These are phyloP conservation scores for Isoetes taiwanensis DNA, from an alignment of 75 land plant species.

Conservation along the genomic window DNA sequence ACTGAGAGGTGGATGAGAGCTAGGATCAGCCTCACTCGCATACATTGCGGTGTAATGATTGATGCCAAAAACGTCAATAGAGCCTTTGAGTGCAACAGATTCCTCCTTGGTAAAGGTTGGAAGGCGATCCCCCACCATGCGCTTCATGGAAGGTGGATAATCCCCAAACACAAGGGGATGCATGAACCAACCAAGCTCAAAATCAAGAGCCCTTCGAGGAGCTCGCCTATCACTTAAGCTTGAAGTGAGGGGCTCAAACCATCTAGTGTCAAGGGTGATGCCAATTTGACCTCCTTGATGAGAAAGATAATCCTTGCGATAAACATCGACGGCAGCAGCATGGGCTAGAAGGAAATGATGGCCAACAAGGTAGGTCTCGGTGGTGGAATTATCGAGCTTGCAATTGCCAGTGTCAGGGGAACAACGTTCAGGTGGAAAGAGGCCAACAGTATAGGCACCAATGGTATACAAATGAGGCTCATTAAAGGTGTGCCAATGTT, in stretches of 20 bases:
- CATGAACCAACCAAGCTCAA: conserved; percentile 1
- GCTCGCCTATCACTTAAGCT: background rate
- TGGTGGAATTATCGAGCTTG: background rate
- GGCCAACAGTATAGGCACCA: background rate
- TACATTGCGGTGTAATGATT: conserved; percentile 49
- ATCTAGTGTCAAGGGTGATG: background rate
- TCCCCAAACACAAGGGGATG: background rate
- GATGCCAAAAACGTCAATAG: conserved; percentile 45
- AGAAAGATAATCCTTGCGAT: background rate
- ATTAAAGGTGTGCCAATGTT: conserved; percentile 5
- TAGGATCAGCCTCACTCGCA: too few relatives aligned
- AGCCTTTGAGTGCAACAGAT: conserved; percentile 13
- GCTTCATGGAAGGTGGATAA: background rate
- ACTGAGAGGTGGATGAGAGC: too few relatives aligned
- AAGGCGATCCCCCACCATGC: conserved; percentile 10
- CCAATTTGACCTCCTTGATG: conserved; percentile 1
- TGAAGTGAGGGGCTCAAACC: background rate
- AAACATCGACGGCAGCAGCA: background rate
- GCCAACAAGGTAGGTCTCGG: background rate
- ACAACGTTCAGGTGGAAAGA: background rate
- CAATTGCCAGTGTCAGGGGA: too few relatives aligned
- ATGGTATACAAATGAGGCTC: background rate
- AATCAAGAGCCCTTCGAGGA: background rate
- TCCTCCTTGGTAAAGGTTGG: conserved; percentile 12
- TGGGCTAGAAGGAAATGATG: background rate